Conservation (phyloP, 805 yeast species). For the Ogataea degrootiae region DNA sequence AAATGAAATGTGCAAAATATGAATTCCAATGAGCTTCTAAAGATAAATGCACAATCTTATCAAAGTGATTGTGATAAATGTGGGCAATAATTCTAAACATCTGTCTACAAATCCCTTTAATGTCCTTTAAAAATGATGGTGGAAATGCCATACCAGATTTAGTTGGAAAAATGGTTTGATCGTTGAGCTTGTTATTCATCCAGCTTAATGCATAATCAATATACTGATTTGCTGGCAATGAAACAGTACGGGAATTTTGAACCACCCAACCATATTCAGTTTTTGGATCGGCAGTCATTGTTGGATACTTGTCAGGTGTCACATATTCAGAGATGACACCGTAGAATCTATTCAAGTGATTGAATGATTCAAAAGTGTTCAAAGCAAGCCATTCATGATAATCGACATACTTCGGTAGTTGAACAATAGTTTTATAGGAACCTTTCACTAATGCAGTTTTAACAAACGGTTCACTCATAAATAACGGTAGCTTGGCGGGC, state of each 20-base stretch:
- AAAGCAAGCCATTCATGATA: constrained; percentile 94
- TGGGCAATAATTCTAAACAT: constrained; percentile 96
- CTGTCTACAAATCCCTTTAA: constrained; percentile 83
- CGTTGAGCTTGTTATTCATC: constrained; percentile 84
- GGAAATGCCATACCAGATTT: constrained; percentile 88
- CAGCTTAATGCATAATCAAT: constrained; percentile 89
- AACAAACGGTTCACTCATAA: constrained; percentile 88
- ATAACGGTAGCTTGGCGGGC: constrained; percentile 47
- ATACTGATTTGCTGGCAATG: constrained; percentile 88
- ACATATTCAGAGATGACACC: constrained; percentile 89
- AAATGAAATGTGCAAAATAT: constrained; percentile 88
- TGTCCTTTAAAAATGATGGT: constrained; percentile 72
- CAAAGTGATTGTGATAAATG: constrained; percentile 91
- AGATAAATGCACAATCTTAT: constrained; percentile 83
- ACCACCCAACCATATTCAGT: constrained; percentile 87
- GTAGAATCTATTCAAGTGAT: constrained; percentile 80
- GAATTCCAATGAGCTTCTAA: constrained; percentile 98
- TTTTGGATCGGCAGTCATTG: constrained; percentile 94
- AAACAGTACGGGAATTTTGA: constrained; percentile 65
- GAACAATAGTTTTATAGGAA: constrained; percentile 91
- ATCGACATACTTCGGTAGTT: constrained; percentile 91
- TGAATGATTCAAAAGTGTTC: constrained; percentile 84
- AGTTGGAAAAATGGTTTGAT: constrained; percentile 88
- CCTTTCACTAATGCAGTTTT: constrained; percentile 95
- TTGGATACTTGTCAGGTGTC: constrained; percentile 83